Conservation (phyloP, 257 asterid genomes). For the Verbascum thapsus region DNA sequence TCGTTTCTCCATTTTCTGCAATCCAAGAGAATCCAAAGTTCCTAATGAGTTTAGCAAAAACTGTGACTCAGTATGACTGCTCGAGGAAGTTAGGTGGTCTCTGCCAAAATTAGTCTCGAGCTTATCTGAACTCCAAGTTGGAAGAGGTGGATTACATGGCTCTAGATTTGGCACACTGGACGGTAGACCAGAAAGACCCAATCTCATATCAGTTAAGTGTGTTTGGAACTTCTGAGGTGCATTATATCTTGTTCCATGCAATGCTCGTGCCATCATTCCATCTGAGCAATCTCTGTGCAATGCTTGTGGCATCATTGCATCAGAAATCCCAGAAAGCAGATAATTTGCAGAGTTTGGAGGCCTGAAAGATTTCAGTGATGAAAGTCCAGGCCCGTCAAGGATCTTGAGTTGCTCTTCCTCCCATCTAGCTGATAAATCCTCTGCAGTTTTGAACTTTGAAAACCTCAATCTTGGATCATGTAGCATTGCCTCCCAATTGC, state of each 20-base stretch:
- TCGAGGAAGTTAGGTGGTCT: constrained; percentile 44
- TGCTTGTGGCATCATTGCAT: constrained; percentile 68
- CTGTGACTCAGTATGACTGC: constrained; percentile 35
- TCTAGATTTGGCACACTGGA: constrained; percentile 45
- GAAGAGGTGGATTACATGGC: constrained; percentile 49
- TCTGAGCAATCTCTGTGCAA: constrained; percentile 48
- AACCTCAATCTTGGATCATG: constrained; percentile 79
- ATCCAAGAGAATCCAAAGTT: constrained; percentile 48
- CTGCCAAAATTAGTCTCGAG: constrained; percentile 48
- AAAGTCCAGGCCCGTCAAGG: constrained; percentile 49
- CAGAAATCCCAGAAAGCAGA: constrained; percentile 44
- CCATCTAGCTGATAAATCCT: constrained; percentile 81
- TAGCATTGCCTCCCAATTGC: constrained; percentile 89
- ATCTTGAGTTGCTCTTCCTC: constrained; percentile 88
- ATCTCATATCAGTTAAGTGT: constrained; percentile 81
- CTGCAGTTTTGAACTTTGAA: constrained; percentile 72
- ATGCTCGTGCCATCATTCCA: constrained; percentile 55
- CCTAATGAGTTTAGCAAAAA: constrained; percentile 67
- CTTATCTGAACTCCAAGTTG: constrained; percentile 49
- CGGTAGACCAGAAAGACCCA: constrained; percentile 69
- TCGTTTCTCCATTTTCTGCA: constrained; percentile 47
- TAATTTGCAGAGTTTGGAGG: constrained; percentile 50
- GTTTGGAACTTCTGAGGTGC: constrained; percentile 58
- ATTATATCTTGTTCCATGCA: constrained; percentile 59
- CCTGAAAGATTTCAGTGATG: constrained; percentile 39